A percentile compares a stretch with the other conserved stretches of the same genome.
Evolutionary conservation across 306 rosid species (phyloP).

Genomic region (Nissolia schottii): DNA sequence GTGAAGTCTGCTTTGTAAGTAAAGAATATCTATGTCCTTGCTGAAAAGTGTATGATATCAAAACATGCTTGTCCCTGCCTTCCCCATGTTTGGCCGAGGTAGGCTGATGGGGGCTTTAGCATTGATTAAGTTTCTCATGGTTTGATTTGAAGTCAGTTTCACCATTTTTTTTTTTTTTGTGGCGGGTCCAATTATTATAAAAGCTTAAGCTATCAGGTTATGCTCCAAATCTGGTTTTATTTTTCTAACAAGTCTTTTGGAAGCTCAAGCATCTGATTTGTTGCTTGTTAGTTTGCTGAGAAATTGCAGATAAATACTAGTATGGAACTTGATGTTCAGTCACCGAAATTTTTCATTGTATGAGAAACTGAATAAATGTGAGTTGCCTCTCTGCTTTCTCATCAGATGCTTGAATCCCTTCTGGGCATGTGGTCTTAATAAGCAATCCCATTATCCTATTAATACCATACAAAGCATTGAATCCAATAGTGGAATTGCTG

Average conservation of each 20-base stretch:
- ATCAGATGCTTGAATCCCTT: no score
- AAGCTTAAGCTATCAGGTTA: not conserved
- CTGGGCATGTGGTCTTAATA: no score
- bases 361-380: not conserved
- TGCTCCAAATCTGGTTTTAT: not conserved
- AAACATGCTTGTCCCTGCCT: not conserved
- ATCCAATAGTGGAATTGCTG: no score
- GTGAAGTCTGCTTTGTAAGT: not conserved
- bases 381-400: not conserved
- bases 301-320: not conserved
- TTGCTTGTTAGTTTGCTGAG: not conserved
- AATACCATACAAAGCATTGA: no score
- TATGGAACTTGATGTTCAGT: not conserved
- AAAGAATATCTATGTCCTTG: not conserved
- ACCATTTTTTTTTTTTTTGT: not conserved
- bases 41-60: not conserved
- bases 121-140: not conserved
- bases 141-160: not conserved
- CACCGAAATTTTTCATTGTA: not conserved
- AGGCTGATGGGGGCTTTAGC: not conserved
- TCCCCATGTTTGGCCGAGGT: not conserved
- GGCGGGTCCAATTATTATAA: not conserved
- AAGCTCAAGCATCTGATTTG: not conserved
- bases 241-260: not conserved
- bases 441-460: no score